Evolutionary conservation across 2,329 filamentous ascomycete species (phyloP).

Genomic region (Exophiala xenobiotica): DNA sequence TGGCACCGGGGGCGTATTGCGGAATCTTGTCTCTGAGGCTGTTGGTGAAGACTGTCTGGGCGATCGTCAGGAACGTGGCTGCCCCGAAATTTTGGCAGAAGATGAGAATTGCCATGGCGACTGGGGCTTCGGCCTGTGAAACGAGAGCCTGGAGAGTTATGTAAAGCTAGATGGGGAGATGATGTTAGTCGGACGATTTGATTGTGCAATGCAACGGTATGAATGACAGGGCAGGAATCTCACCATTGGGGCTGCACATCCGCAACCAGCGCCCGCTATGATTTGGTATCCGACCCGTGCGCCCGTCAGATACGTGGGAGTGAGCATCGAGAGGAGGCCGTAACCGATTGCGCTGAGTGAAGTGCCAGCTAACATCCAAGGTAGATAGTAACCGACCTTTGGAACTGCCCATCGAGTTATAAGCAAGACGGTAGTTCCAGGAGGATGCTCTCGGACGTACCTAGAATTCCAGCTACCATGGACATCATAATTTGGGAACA

Average conservation of each 20-base stretch:
- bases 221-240: background rate
- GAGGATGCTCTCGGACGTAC: background rate
- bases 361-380: slow-evolving; percentile 27
- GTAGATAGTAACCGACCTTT: slow-evolving; percentile 38
- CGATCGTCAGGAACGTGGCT: slow-evolving; percentile 34
- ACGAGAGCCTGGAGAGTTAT: slow-evolving; percentile 34
- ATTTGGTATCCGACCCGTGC: slow-evolving; percentile 37
- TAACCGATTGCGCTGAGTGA: slow-evolving; percentile 16
- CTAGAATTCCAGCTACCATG: background rate
- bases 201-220: background rate
- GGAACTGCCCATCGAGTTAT: slow-evolving; percentile 25
- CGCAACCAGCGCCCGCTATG: background rate
- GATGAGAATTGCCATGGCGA: slow-evolving; percentile 34
- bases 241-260: background rate
- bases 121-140: slow-evolving; percentile 28
- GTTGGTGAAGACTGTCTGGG: slow-evolving; percentile 33
- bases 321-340: slow-evolving; percentile 27
- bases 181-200: background rate
- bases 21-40: slow-evolving; percentile 30
- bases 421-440: background rate
- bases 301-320: slow-evolving; percentile 17
- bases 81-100: slow-evolving; percentile 38
- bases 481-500: background rate
- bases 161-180: slow-evolving; percentile 23
- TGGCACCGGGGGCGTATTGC: slow-evolving; percentile 22